These are phyloP conservation scores for Ballota nigra DNA, from an alignment of 257 asterid species.

Conservation along the genomic window DNA sequence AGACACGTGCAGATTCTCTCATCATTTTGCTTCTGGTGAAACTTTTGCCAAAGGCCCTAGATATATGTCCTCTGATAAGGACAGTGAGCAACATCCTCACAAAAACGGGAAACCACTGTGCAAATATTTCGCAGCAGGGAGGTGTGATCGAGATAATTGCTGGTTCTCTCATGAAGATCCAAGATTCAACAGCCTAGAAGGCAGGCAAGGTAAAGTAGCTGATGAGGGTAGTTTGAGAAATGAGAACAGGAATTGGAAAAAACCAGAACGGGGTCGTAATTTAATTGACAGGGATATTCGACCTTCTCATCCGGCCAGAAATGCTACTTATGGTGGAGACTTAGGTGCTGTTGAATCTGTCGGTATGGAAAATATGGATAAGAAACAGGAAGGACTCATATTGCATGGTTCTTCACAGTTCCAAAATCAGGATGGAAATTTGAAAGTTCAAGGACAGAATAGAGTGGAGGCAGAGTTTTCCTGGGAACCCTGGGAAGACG, in stretches of 20 bases:
- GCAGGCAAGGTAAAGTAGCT: conserved; percentile 36
- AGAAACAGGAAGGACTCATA: neutral
- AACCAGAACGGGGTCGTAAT: conserved; percentile 30
- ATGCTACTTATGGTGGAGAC: conserved; percentile 32
- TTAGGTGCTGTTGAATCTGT: conserved; percentile 33
- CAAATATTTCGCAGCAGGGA: conserved; percentile 77
- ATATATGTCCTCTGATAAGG: conserved; percentile 39
- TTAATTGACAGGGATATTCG: conserved; percentile 27
- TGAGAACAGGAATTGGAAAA: conserved; percentile 34
- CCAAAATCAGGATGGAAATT: conserved; percentile 30
- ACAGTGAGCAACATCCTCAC: conserved; percentile 33
- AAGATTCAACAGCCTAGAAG: conserved; percentile 34
- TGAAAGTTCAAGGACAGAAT: conserved; percentile 31
- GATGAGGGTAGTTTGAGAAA: conserved; percentile 32
- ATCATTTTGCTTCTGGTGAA: conserved; percentile 51
- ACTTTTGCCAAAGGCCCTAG: conserved; percentile 37
- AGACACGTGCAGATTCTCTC: conserved; percentile 76
- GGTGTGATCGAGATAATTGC: conserved; percentile 65
- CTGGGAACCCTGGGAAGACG: conserved; percentile 28
- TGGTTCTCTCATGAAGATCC: conserved; percentile 72
- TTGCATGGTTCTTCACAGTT: conserved; percentile 23
- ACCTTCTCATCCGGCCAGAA: conserved; percentile 22
- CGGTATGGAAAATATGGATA: conserved; percentile 27
- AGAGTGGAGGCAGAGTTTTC: conserved; percentile 29
- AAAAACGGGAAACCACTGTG: conserved; percentile 48